phyloP scores from a whole-genome alignment of 352 stramenopile species.

The Stephanocyclus meneghinianus region DNA sequence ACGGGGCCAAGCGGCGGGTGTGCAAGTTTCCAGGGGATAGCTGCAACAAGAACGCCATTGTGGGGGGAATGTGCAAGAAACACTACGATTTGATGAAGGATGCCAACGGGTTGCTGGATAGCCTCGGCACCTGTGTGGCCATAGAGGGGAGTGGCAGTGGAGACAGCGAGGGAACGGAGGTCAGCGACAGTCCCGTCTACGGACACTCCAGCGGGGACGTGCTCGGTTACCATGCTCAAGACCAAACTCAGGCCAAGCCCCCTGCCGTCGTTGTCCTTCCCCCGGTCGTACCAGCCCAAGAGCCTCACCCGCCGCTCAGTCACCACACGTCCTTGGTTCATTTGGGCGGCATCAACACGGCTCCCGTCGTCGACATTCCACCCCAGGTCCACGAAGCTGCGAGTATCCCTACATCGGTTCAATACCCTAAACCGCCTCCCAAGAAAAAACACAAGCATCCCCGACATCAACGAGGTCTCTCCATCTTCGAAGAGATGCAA shows the following conservation, averaged over 20 bases:
- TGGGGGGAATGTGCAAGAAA: slow-evolving; percentile 50
- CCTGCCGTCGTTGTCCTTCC: neutral
- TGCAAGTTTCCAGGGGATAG: slow-evolving; percentile 23
- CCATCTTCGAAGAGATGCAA: slow-evolving; percentile 78
- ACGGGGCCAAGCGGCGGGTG: slow-evolving; percentile 38
- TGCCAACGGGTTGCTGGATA: slow-evolving; percentile 27
- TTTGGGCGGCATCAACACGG: no score
- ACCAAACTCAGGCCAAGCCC: neutral
- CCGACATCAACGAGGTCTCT: slow-evolving; percentile 67
- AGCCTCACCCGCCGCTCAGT: no score
- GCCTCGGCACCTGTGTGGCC: slow-evolving; percentile 7
- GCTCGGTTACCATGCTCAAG: neutral
- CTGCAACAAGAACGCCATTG: slow-evolving; percentile 49
- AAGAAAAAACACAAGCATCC: slow-evolving; percentile 28
- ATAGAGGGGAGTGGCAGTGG: neutral
- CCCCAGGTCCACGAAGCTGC: slow-evolving; percentile 31
- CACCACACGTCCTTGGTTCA: no score
- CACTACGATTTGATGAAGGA: slow-evolving; percentile 47
- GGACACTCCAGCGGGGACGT: neutral
- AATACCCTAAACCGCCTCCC: neutral
- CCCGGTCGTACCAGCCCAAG: neutral
- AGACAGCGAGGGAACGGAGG: slow-evolving; percentile 6
- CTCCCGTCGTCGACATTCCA: neutral
- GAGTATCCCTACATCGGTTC: neutral
- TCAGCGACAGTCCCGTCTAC: neutral